A percentile compares a stretch with the other conserved stretches of the same genome.
Evolutionary conservation across 2,329 filamentous ascomycete genomes (phyloP).

Genomic region (Macrophomina tecta): DNA sequence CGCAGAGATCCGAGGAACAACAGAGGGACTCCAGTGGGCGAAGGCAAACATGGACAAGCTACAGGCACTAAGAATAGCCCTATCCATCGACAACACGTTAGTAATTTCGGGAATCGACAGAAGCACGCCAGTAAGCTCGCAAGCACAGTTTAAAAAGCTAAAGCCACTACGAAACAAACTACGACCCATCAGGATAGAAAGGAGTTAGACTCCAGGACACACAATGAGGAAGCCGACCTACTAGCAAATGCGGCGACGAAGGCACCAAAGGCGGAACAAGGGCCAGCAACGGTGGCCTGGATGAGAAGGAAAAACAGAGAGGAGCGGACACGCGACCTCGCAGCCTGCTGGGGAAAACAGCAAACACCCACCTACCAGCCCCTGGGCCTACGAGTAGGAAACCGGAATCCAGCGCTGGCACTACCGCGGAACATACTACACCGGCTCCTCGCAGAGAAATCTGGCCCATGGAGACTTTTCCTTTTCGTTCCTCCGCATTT

Average conservation of each 20-base stretch:
- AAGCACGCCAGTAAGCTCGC: slow-evolving; percentile 1
- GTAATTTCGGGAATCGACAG: neutral
- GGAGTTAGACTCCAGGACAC: neutral
- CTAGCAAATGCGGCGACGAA: slow-evolving; percentile 2
- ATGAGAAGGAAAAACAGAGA: slow-evolving; percentile 1
- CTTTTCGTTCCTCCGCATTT: too few species aligned
- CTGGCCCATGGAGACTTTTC: slow-evolving; percentile 11
- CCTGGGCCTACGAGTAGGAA: neutral
- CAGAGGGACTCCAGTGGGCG: slow-evolving; percentile 1
- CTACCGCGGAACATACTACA: slow-evolving; percentile 2
- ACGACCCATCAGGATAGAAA: neutral
- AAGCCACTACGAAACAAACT: neutral
- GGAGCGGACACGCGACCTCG: neutral
- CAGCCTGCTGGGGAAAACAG: slow-evolving; percentile 1
- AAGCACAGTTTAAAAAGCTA: slow-evolving; percentile 1
- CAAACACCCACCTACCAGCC: neutral
- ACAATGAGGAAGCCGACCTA: slow-evolving; percentile 8
- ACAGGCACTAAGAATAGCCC: neutral
- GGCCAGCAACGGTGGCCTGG: neutral
- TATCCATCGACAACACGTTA: neutral
- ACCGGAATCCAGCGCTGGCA: slow-evolving; percentile 4
- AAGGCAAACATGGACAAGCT: neutral
- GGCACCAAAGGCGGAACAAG: neutral
- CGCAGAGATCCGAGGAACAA: neutral
- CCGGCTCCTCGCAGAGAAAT: slow-evolving; percentile 8